Evolutionary conservation across 179 eudicot genomes (phyloP).

Genomic region (Spinacia oleracea): DNA sequence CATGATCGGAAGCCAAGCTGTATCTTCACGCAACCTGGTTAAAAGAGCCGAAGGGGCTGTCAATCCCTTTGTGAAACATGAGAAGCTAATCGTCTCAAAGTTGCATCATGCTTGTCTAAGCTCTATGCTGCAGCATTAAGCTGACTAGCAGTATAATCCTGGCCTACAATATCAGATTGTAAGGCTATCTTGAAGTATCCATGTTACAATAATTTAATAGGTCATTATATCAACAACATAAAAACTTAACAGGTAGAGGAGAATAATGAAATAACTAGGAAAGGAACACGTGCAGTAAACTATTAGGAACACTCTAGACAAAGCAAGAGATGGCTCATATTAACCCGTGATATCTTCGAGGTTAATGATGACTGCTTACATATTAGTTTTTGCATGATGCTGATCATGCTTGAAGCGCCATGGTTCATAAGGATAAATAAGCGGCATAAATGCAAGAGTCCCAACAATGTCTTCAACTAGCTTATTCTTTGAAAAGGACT

Average conservation of each 20-base stretch:
- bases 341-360: constrained; percentile 7
- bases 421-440: constrained; percentile 95
- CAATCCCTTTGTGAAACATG: constrained; percentile 18
- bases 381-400: constrained; percentile 97
- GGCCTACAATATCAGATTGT: not conserved
- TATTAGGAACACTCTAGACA: constrained; percentile 12
- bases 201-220: not conserved
- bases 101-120: not conserved
- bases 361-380: constrained; percentile 43
- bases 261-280: not conserved
- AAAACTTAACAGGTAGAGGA: not conserved
- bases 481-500: constrained; percentile 91
- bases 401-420: constrained; percentile 99
- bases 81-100: constrained; percentile 9
- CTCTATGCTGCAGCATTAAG: not conserved
- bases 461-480: constrained; percentile 93
- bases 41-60: not conserved
- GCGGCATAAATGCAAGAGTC: constrained; percentile 85
- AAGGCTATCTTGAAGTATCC: not conserved
- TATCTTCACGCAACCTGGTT: constrained; percentile 78
- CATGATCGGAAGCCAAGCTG: constrained; percentile 86
- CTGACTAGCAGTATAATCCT: not conserved
- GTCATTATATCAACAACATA: not conserved
- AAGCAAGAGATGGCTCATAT: constrained; percentile 3
- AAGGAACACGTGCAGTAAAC: not conserved